These are phyloP conservation scores for Bertia moriformis DNA, from an alignment of 2,329 filamentous ascomycete species.

Conservation along the genomic window DNA sequence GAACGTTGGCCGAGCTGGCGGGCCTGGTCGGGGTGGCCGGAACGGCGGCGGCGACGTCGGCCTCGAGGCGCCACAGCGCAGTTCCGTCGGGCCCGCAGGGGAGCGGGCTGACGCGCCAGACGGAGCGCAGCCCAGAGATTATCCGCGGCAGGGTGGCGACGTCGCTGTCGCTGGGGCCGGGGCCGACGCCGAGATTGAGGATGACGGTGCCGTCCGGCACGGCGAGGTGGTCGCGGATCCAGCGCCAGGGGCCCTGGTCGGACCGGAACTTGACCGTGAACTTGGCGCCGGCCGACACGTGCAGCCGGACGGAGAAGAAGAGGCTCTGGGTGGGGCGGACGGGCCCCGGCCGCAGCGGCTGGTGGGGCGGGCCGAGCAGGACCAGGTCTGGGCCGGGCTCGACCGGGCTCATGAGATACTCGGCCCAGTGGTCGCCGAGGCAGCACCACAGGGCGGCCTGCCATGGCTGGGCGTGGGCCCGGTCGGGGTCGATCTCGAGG, in stretches of 20 bases:
- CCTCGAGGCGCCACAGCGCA: not conserved
- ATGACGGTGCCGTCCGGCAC: conserved; percentile 49
- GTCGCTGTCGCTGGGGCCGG: conserved; percentile 8
- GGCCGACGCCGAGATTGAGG: conserved; percentile 22
- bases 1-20: not conserved
- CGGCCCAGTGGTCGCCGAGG: conserved; percentile 38
- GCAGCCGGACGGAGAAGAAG: conserved; percentile 38
- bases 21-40: not conserved
- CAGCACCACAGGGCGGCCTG: conserved; percentile 64
- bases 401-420: conserved; percentile 26
- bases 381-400: too few species aligned
- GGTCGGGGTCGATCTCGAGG: conserved; percentile 46
- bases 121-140: conserved; percentile 38
- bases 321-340: conserved; percentile 38
- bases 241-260: conserved; percentile 54
- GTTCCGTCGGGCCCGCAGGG: not conserved
- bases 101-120: not conserved
- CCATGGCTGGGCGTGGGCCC: conserved; percentile 45
- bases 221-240: conserved; percentile 52
- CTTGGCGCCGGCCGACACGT: conserved; percentile 29
- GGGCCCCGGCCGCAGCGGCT: conserved; percentile 5
- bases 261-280: conserved; percentile 63
- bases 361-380: conserved; percentile 9
- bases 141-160: conserved; percentile 33
- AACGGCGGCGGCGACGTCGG: not conserved